Percentiles rank a stretch among this genome's conserved stretches.
These are phyloP conservation scores for Sphagnum magellanicum DNA, from an alignment of 228 moss, liverwort and hornwort species.

Conservation along the genomic window DNA sequence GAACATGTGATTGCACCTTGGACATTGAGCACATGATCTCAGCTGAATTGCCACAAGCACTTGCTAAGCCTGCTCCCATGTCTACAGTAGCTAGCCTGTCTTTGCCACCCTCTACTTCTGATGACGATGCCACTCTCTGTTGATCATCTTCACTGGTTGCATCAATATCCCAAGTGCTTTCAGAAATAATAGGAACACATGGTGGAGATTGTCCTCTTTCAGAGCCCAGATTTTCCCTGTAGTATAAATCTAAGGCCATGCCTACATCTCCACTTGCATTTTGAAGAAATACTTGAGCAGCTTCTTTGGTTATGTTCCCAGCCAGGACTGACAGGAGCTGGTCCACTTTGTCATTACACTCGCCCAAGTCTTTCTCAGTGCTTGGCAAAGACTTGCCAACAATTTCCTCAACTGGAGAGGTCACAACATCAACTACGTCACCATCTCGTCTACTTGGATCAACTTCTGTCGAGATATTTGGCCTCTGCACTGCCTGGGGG, in stretches of 20 bases:
- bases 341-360: conserved; percentile 53
- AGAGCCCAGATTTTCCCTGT: conserved; percentile 18
- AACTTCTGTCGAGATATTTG: neutral
- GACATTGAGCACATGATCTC: conserved; percentile 5
- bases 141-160: conserved; percentile 19
- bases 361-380: conserved; percentile 12
- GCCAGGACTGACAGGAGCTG: conserved; percentile 70
- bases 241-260: conserved; percentile 70
- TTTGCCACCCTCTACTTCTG: conserved; percentile 33
- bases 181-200: conserved; percentile 20
- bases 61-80: conserved; percentile 35
- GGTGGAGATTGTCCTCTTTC: conserved; percentile 14
- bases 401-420: conserved; percentile 4
- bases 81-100: conserved; percentile 19
- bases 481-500: neutral
- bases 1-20: conserved; percentile 5
- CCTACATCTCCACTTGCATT: conserved; percentile 57
- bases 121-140: conserved; percentile 27
- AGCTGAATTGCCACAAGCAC: conserved; percentile 15
- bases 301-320: conserved; percentile 37
- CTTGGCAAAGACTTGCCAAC: conserved; percentile 1
- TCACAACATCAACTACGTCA: neutral
- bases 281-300: conserved; percentile 45
- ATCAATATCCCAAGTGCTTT: conserved; percentile 28
- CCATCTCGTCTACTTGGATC: neutral